Percentiles rank a stretch among this genome's conserved stretches.
These are phyloP conservation scores for Cylindrodendrum hubeiense DNA, from an alignment of 2,329 filamentous ascomycete genomes.

Conservation along the genomic window DNA sequence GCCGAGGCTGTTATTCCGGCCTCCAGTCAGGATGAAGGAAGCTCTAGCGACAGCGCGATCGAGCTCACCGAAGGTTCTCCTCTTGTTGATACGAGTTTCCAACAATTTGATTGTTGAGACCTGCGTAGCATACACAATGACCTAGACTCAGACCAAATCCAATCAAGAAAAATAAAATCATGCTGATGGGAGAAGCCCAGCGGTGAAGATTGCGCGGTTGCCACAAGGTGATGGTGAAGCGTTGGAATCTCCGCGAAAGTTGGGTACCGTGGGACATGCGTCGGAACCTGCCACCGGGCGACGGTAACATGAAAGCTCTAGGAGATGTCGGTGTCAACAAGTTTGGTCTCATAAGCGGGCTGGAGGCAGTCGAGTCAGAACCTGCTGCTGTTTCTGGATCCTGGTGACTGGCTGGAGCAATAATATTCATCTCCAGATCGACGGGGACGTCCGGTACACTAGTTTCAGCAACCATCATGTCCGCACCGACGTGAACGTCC, in stretches of 20 bases:
- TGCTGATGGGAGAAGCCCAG: background rate
- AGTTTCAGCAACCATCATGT: too few species aligned
- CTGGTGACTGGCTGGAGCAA: too few species aligned
- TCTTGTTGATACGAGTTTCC: background rate
- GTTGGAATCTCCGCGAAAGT: background rate
- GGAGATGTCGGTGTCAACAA: background rate
- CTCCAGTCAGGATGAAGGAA: too few species aligned
- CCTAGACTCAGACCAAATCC: background rate
- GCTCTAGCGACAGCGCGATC: background rate
- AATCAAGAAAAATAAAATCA: background rate
- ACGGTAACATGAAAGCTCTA: background rate
- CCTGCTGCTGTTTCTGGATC: too few species aligned
- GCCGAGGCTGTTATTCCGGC: too few species aligned
- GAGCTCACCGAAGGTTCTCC: background rate
- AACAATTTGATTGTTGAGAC: conserved; percentile 1
- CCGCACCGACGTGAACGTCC: too few species aligned
- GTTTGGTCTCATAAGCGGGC: background rate
- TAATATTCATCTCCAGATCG: too few species aligned
- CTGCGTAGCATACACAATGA: background rate
- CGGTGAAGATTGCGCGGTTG: background rate
- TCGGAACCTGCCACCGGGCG: background rate
- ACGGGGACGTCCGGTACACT: too few species aligned
- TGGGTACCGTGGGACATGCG: background rate
- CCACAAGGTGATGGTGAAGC: conserved; percentile 1
- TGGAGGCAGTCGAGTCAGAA: too few species aligned